Evolutionary conservation across 2,329 filamentous ascomycete species (phyloP), one percentile per base, ranked within the genome.

Genomic region (Colletotrichum siamense): DNA sequence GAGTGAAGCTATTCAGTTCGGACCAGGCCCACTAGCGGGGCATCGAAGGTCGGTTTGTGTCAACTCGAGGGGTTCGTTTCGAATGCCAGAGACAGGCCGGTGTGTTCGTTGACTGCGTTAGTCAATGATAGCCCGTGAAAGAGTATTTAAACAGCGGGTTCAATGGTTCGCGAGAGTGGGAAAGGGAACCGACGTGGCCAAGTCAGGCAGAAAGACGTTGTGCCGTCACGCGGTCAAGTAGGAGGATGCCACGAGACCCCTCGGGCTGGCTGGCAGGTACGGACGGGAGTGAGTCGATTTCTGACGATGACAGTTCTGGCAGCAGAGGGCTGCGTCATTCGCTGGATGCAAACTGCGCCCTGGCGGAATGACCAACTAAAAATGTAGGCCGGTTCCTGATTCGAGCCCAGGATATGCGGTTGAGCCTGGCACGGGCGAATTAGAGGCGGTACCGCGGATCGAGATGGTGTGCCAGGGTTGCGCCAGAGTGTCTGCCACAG

Each of bases 161-260:
- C 32, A 32, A 69, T 71, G 26, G 32, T 32, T 13, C 28, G 55
- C 39, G 32, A 55, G 15, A 65, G 62, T 65, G 64, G 28, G 24
- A 26, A 68, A 44, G 24, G 28, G 32, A 55, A 22, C 8, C 22
- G 24, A 52, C 22, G 65, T 69, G 64, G 67, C 52, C 24, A 52
- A 49, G 55, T 68, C 62, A 59, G 75, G 67, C 63, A 72, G 59
- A 49, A 68, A 73, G 36, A 67, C 32, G 52, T 34, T 65, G 76
- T 59, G 76, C 39, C 55, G 77, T 77, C 77, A 78, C 68, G 75
- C 71, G 77, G 75, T 77, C 77, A 78, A 77, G 77, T 78, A 69
- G 73, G 77, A 73, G 66, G 69, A 77, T 69, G 77, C 77, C 77
- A 78, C 77, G 77, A 78, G 77, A 78, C 77, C 67, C 44, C 36